Conservation (phyloP, 73 alveolate genomes). For the Paramecium caudatum region DNA sequence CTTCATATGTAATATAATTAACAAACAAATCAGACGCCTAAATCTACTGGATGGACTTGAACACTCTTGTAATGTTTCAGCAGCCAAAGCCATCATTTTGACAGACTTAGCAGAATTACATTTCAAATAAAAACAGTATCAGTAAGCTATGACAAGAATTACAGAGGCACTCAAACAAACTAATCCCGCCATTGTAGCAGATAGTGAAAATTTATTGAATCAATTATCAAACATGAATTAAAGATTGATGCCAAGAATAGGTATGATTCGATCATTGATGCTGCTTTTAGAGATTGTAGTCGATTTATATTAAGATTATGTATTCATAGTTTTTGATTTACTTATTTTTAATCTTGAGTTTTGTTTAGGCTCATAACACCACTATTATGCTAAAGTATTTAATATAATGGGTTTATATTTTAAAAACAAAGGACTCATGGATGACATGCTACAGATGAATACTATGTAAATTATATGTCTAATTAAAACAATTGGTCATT, state of each 20-base stretch:
- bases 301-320: conserved; percentile 25
- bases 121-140: not conserved
- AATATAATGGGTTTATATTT: conserved; percentile 33
- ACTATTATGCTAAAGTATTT: conserved; percentile 51
- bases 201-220: conserved; percentile 11
- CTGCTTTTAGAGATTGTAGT: conserved; percentile 22
- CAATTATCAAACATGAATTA: conserved; percentile 49
- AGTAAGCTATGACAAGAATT: not conserved
- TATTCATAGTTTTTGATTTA: conserved; percentile 36
- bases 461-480: conserved; percentile 16
- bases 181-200: not conserved
- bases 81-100: conserved; percentile 6
- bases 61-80: conserved; percentile 10
- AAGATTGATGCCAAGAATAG: conserved; percentile 12
- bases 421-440: conserved; percentile 10
- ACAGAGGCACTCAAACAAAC: conserved; percentile 12
- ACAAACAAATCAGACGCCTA: conserved; percentile 50
- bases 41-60: conserved; percentile 46
- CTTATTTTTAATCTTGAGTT: conserved; percentile 36
- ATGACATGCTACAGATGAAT: conserved; percentile 15
- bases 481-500: conserved; percentile 32
- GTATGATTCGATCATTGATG: conserved; percentile 35
- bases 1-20: conserved; percentile 42
- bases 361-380: conserved; percentile 41
- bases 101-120: conserved; percentile 61